phyloP scores from a whole-genome alignment of 768 basidiomycete species.

The Auricularia auricula-judae region DNA sequence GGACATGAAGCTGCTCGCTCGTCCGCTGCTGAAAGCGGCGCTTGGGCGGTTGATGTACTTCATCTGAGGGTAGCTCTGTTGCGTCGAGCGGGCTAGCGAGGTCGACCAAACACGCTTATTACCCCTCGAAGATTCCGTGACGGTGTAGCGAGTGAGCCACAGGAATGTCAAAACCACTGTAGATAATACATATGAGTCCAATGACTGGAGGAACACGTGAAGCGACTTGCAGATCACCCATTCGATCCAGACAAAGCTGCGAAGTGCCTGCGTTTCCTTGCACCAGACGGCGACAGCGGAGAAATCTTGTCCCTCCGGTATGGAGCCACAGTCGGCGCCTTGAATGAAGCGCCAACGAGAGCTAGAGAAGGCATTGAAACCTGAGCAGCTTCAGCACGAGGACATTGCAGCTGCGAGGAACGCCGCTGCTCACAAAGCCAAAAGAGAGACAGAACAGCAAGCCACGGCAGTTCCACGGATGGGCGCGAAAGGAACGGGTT shows the following conservation, averaged over 20 bases:
- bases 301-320: slow-evolving; percentile 30
- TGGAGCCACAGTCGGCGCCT: slow-evolving; percentile 35
- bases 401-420: slow-evolving; percentile 2
- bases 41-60: background rate
- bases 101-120: slow-evolving; percentile 40
- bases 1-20: background rate
- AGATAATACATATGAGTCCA: background rate
- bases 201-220: background rate
- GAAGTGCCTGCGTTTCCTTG: slow-evolving; percentile 40
- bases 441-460: slow-evolving; percentile 35
- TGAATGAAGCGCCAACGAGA: slow-evolving; percentile 38
- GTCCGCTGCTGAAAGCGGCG: background rate
- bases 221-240: slow-evolving; percentile 37
- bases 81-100: slow-evolving; percentile 30
- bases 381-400: slow-evolving; percentile 16
- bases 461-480: slow-evolving; percentile 35
- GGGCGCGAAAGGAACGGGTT: slow-evolving; percentile 36
- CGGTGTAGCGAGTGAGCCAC: slow-evolving; percentile 33
- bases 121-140: slow-evolving; percentile 32
- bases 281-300: slow-evolving; percentile 31
- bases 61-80: background rate
- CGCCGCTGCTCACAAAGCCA: slow-evolving; percentile 37
- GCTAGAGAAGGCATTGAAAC: slow-evolving; percentile 50
- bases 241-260: slow-evolving; percentile 48
- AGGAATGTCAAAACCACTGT: slow-evolving; percentile 34